Base-by-base conservation (phyloP, 345 rosid species). In the Lumnitzera racemosa region DNA sequence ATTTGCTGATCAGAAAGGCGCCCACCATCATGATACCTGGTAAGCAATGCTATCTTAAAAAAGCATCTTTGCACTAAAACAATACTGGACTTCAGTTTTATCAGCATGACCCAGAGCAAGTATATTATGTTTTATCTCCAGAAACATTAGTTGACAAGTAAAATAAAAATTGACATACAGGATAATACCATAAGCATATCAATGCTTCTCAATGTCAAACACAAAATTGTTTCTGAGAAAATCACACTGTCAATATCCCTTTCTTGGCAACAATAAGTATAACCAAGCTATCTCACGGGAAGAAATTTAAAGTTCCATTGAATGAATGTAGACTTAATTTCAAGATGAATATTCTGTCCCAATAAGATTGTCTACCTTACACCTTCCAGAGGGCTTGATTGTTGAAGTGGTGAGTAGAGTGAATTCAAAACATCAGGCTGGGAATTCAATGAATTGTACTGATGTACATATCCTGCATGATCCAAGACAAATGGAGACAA, bases 1-100 rank as follows among this genome's bases (percentile, higher is more conserved):
- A 83, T 92, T 69, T 92, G 96, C 77, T 92, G 96, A 73, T 92
- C 98, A 61, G 96, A 92, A 59, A 92, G 91, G 24, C 96, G 82
- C 54, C 92, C 89, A 46, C 90, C 92, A 51, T 69, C 72, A 62
- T 66, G 63, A 76, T 92, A 92, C 72, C 99, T 89, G 56, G 43
- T 70, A 55, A 58, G 66, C 76, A 46, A 24, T 14, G 24, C 12
- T 24, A 49, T 24, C 52, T 24, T 31, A 15, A 59, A 16, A 49
- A 9, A 10, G 0, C n/a, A 47, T 29, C 1, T 48, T 52, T 27
- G 31, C 46, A 13, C 48, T 59, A 24, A 24, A 15, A 13, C n/a
- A 48, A 29, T 47, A 57, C 2, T 15, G 3, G 10, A 36, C 9
- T 36, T 36, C 9, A 36, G 43, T 36, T 5, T 36, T 36, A 36